Conservation (phyloP, 148 eudicot genomes). For the Rhododendron molle region DNA sequence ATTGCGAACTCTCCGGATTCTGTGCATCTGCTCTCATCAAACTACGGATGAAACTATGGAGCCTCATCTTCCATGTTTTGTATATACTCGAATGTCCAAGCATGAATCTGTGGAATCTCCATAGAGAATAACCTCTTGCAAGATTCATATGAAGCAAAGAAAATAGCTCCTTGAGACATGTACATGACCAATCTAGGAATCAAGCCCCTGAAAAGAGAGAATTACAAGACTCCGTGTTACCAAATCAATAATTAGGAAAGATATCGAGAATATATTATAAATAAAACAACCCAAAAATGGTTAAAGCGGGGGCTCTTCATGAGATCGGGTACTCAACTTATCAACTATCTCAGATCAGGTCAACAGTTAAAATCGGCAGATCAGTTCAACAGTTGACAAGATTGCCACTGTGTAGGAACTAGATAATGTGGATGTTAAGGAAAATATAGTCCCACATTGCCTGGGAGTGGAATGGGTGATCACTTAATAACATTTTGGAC, state of each 20-base stretch:
- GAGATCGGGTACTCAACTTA: not conserved
- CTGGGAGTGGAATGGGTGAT: too few relatives aligned
- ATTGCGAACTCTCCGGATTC: not conserved
- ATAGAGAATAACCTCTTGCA: slow-evolving; percentile 52
- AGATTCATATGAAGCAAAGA: slow-evolving; percentile 89
- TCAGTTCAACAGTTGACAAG: too few relatives aligned
- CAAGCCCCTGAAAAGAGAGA: slow-evolving; percentile 58
- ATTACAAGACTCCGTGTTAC: slow-evolving; percentile 3
- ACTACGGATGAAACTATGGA: not conserved
- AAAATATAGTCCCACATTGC: too few relatives aligned
- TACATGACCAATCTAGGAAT: slow-evolving; percentile 88
- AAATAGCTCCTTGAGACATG: slow-evolving; percentile 91
- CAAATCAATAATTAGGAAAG: not conserved
- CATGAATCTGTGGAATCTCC: slow-evolving; percentile 30
- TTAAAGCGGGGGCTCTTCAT: not conserved
- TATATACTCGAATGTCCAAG: slow-evolving; percentile 23
- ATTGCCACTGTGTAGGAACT: not conserved
- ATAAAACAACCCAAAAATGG: not conserved
- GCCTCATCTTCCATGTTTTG: slow-evolving; percentile 22
- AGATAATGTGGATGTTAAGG: not conserved
- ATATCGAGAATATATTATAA: not conserved
- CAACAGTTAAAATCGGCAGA: not conserved
- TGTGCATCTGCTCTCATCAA: not conserved
- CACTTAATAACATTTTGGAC: too few relatives aligned
- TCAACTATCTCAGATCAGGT: not conserved